A percentile compares a stretch with the other conserved stretches of the same genome.
Conservation (phyloP, 768 basidiomycete genomes). For the Harrya chromipes region DNA sequence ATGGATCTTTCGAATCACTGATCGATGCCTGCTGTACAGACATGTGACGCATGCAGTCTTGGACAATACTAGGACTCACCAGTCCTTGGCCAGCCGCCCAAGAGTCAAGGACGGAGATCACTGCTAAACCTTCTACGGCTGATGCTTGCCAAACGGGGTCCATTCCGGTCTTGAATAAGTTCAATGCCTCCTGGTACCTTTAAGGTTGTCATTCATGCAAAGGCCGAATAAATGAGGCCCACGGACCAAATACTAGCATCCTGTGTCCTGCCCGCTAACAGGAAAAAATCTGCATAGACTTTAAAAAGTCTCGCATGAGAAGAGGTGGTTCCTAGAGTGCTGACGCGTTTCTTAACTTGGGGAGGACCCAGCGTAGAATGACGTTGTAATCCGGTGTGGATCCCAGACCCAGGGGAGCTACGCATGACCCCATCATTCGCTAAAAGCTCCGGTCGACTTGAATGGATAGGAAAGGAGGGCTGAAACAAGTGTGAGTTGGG, state of each 20-base stretch:
- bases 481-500: conserved; percentile 39
- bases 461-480: conserved; percentile 46
- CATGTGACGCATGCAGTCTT: conserved; percentile 1
- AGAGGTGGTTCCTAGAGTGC: conserved; percentile 62
- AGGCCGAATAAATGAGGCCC: neutral
- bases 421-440: conserved; percentile 45
- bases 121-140: conserved; percentile 81
- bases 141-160: conserved; percentile 91
- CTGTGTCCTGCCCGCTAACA: conserved; percentile 80
- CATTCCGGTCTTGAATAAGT: conserved; percentile 66
- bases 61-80: conserved; percentile 42
- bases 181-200: conserved; percentile 86
- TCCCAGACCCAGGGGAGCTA: conserved; percentile 43
- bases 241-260: conserved; percentile 80
- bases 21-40: conserved; percentile 51
- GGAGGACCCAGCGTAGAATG: conserved; percentile 49
- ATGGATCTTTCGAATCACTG: conserved; percentile 59
- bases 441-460: conserved; percentile 55
- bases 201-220: conserved; percentile 19
- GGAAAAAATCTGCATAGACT: conserved; percentile 82
- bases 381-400: conserved; percentile 36
- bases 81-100: conserved; percentile 76
- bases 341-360: conserved; percentile 54
- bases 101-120: conserved; percentile 73
- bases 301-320: conserved; percentile 87